Percentiles rank a stretch among this genome's conserved stretches.
Evolutionary conservation across 768 basidiomycete genomes (phyloP).

Genomic region (Pleurotus tuber-regium): DNA sequence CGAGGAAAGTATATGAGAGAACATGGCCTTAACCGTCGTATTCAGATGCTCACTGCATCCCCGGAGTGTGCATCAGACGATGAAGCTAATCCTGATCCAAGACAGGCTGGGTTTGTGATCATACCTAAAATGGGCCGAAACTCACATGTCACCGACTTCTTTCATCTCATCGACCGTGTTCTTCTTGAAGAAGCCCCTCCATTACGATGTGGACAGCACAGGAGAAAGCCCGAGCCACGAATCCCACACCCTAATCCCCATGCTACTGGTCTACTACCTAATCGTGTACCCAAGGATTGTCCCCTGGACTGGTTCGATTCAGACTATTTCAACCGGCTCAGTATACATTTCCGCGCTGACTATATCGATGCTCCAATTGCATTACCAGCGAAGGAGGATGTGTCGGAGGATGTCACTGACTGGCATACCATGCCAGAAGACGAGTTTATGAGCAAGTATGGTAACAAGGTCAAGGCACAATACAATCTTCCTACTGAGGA

Average conservation of each 20-base stretch:
- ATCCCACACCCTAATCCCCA: neutral
- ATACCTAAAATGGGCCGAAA: neutral
- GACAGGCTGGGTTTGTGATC: neutral
- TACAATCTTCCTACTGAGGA: neutral
- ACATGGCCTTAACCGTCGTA: neutral
- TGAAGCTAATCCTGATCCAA: neutral
- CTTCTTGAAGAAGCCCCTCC: neutral
- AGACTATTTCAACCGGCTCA: neutral
- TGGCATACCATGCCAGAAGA: neutral
- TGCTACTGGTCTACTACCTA: neutral
- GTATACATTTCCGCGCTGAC: neutral
- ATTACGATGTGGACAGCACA: neutral
- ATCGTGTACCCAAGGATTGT: neutral
- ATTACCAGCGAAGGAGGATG: neutral
- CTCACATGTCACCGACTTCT: neutral
- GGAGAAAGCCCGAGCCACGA: neutral
- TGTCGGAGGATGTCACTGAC: neutral
- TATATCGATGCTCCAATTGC: neutral
- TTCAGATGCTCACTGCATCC: neutral
- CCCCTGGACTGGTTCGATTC: constrained; percentile 5
- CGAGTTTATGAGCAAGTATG: neutral
- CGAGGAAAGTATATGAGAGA: neutral
- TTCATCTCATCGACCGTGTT: neutral
- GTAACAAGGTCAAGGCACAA: constrained; percentile 1
- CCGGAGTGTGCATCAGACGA: constrained; percentile 1